Conservation (phyloP, 345 rosid species). For the Eucalyptus cloeziana region DNA sequence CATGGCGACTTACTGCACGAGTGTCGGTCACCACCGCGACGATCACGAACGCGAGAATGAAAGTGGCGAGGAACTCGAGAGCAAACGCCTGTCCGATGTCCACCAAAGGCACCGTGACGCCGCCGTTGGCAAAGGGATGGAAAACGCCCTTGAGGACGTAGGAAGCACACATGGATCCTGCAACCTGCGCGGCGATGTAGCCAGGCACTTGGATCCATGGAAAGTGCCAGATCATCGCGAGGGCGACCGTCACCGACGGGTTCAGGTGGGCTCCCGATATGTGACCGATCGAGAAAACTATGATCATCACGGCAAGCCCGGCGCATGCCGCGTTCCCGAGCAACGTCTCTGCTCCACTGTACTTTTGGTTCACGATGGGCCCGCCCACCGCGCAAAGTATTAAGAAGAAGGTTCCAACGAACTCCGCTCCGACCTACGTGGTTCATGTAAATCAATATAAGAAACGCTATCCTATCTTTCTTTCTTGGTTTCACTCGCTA, state of each 20-base stretch:
- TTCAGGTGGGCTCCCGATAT: conserved; percentile 50
- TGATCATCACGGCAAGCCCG: conserved; percentile 24
- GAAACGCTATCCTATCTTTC: neutral
- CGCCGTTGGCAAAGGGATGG: neutral
- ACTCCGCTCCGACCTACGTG: conserved; percentile 16
- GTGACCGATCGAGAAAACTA: conserved; percentile 29
- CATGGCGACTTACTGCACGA: neutral
- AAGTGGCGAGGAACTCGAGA: neutral
- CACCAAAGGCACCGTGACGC: neutral
- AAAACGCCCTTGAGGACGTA: conserved; percentile 1
- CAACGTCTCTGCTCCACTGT: conserved; percentile 1
- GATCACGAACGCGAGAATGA: conserved; percentile 6
- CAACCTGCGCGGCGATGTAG: conserved; percentile 2
- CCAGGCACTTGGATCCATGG: conserved; percentile 20
- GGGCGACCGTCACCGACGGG: conserved; percentile 38
- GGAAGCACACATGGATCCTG: conserved; percentile 4
- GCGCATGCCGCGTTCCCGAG: conserved; percentile 26
- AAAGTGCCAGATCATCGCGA: conserved; percentile 14
- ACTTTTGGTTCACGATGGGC: conserved; percentile 10
- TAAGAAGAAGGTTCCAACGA: conserved; percentile 30
- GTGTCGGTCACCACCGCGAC: conserved; percentile 11
- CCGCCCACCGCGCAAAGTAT: conserved; percentile 24
- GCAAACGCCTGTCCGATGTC: neutral
- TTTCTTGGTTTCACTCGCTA: neutral
- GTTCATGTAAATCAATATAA: neutral